phyloP scores from a whole-genome alignment of 768 basidiomycete species.

The Boletus sp. region DNA sequence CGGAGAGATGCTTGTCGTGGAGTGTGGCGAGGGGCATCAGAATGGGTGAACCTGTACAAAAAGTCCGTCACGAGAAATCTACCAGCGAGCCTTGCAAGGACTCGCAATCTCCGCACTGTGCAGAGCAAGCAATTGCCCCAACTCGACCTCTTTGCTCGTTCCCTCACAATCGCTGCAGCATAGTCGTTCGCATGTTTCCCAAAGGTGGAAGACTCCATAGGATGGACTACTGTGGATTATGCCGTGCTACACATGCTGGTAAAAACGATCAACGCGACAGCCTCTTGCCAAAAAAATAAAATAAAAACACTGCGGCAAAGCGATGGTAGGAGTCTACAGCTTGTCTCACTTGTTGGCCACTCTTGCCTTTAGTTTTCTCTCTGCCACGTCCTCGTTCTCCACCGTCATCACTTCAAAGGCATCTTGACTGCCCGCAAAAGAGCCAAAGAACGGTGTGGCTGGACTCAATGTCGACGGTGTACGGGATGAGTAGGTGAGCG shows the following conservation, averaged over 20 bases:
- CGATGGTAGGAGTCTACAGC: not conserved
- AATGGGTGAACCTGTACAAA: too few relatives aligned
- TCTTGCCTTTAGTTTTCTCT: constrained; percentile 25
- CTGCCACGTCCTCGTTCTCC: constrained; percentile 21
- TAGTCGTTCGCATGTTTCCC: not conserved
- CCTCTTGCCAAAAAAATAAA: constrained; percentile 7
- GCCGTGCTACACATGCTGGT: constrained; percentile 1
- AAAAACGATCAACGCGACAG: constrained; percentile 7
- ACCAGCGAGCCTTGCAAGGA: not conserved
- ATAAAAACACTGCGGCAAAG: not conserved
- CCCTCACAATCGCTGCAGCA: not conserved
- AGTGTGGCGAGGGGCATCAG: too few relatives aligned
- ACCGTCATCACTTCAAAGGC: constrained; percentile 27
- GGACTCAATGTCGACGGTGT: constrained; percentile 68
- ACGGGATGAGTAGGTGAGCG: constrained; percentile 63
- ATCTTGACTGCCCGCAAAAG: constrained; percentile 39
- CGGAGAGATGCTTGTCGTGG: too few relatives aligned
- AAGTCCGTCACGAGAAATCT: too few relatives aligned
- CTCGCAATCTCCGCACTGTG: not conserved
- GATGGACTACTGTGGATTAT: not conserved
- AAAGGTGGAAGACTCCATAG: not conserved
- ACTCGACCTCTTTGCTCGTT: not conserved
- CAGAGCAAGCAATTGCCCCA: not conserved
- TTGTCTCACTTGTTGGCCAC: constrained; percentile 13
- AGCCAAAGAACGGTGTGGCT: constrained; percentile 67